Base-by-base conservation (phyloP, 371 early-diverging fungal species). In the Mucor saturninus region DNA sequence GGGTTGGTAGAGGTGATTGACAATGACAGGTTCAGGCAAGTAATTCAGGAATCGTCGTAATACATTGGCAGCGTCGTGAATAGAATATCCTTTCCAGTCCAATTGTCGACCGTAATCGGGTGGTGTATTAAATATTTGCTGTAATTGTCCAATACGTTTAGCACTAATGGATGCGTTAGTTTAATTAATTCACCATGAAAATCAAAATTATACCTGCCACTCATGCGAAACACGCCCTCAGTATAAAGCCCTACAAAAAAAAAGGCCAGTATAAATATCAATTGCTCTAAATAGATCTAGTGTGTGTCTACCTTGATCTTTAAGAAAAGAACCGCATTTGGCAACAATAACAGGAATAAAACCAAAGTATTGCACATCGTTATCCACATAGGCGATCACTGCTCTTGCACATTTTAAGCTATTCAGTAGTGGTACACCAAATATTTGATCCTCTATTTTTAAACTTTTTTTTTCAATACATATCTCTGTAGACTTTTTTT, bases 1-100 rank as follows among this genome's bases (percentile, higher is more conserved):
- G n/a, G 73, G 68, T 51, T 86, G 76, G 68, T 88, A 87, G 30
- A 75, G 80, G 14, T 68, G 59, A 39, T 80, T 78, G 4, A 83
- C 68, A 61, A 89, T 86, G 30, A 89, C 88, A 11, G 88, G 83
- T 51, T 87, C 86, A 4, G 87, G 88, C n/a, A 89, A 69, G 37
- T 82, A 76, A 52, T 86, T 86, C 28, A 89, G 69, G 56, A 80
- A 89, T 26, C 88, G 75, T 29, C 85, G 76, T 14, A 87, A 65
- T 1, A 87, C 74, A 54, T 80, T 83, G 30, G 87, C 86, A 15
- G 87, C 86, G 71, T 89, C 89, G 57, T 86, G 86, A 7, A 85
- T 80, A 9, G 86, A 80, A 66, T 77, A 86, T 5, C 80, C 80
- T 49, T 78, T 65, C 86, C 87, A 87, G 67, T 84, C 83, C 40